Evolutionary conservation across 2,329 filamentous ascomycete species (phyloP).

Genomic region (Microsporum canis): DNA sequence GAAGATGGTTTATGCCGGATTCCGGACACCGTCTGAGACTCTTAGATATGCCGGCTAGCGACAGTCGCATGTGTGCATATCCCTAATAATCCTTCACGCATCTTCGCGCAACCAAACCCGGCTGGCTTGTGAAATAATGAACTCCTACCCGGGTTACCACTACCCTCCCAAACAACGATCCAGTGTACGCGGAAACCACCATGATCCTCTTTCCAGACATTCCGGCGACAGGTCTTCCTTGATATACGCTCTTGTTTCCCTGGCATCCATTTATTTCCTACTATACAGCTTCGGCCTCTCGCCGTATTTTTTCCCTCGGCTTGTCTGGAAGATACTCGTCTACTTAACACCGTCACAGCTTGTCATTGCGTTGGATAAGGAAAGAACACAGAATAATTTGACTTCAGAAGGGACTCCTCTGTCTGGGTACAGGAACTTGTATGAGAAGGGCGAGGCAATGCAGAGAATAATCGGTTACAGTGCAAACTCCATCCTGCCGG

Average conservation of each 20-base stretch:
- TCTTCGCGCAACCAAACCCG: neutral
- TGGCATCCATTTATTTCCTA: slow-evolving; percentile 22
- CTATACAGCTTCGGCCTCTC: slow-evolving; percentile 24
- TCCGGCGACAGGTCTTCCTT: slow-evolving; percentile 22
- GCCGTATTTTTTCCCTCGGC: slow-evolving; percentile 20
- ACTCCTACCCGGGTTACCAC: slow-evolving; percentile 4
- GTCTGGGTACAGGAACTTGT: slow-evolving; percentile 28
- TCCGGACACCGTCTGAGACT: neutral
- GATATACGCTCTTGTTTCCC: slow-evolving; percentile 21
- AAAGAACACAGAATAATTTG: neutral
- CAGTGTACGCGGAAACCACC: slow-evolving; percentile 16
- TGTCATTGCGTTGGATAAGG: slow-evolving; percentile 39
- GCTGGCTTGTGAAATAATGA: slow-evolving; percentile 4
- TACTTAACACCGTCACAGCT: slow-evolving; percentile 31
- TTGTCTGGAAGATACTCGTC: slow-evolving; percentile 30
- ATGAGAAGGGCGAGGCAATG: slow-evolving; percentile 54
- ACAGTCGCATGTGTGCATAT: neutral
- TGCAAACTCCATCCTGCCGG: slow-evolving; percentile 41
- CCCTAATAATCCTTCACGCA: neutral
- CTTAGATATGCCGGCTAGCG: slow-evolving; percentile 1
- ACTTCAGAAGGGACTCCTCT: slow-evolving; percentile 5
- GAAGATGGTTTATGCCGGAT: neutral
- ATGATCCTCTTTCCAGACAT: slow-evolving; percentile 25
- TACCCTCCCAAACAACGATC: slow-evolving; percentile 15
- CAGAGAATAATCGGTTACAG: slow-evolving; percentile 52